Percentiles rank a stretch among this genome's conserved stretches.
These are phyloP conservation scores for Trichophyton equinum DNA, from an alignment of 2,329 filamentous ascomycete species.

Conservation along the genomic window DNA sequence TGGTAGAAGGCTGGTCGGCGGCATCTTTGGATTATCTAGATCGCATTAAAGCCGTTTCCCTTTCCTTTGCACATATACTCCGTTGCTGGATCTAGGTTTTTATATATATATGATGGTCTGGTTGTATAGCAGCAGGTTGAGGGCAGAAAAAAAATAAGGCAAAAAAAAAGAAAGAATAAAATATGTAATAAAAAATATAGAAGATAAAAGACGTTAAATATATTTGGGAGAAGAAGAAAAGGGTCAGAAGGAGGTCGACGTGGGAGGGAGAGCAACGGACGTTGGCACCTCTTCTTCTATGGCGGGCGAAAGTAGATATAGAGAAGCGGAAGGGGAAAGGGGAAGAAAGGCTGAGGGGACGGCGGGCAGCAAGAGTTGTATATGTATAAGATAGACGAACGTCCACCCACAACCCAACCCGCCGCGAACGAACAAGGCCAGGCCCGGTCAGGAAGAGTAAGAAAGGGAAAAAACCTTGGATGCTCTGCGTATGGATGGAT, in stretches of 20 bases:
- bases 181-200: not conserved
- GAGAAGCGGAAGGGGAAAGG: not conserved
- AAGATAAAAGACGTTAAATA: not conserved
- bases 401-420: too few relatives aligned
- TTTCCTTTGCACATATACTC: not conserved
- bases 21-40: slow-evolving; percentile 1
- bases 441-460: not conserved
- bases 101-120: not conserved
- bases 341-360: not conserved
- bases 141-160: not conserved
- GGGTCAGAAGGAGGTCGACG: not conserved
- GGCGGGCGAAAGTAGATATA: too few relatives aligned
- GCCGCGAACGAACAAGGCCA: not conserved
- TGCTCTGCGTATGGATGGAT: not conserved
- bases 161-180: slow-evolving; percentile 6
- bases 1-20: slow-evolving; percentile 88
- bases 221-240: slow-evolving; percentile 5
- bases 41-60: not conserved
- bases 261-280: not conserved
- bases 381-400: not conserved
- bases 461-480: not conserved
- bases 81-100: not conserved
- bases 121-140: too few relatives aligned
- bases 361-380: not conserved
- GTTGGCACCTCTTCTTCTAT: slow-evolving; percentile 1